Evolutionary conservation across 768 basidiomycete species (phyloP).

Genomic region (Suillus alpinus): DNA sequence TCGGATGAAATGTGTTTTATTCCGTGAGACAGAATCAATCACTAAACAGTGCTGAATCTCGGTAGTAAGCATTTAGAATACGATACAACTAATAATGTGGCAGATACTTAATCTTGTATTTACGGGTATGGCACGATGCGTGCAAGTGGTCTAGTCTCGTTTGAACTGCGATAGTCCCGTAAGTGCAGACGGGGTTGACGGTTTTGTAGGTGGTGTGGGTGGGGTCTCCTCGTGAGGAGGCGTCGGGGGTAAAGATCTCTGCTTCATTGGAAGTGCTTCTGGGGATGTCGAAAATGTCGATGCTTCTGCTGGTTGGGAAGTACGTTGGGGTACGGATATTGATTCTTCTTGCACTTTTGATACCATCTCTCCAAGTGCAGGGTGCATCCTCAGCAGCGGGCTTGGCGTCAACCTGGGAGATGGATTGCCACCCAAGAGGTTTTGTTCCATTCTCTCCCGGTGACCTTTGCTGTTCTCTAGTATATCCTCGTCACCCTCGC

Average conservation of each 20-base stretch:
- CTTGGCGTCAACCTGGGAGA: background rate
- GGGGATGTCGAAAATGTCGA: background rate
- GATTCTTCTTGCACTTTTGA: background rate
- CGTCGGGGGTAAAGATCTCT: background rate
- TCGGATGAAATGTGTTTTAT: background rate
- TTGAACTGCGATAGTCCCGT: background rate
- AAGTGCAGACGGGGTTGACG: background rate
- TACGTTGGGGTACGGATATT: background rate
- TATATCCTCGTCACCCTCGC: conserved; percentile 27
- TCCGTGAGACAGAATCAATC: background rate
- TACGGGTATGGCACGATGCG: background rate
- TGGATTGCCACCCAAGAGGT: background rate
- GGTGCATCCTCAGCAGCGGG: background rate
- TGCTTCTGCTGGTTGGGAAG: background rate
- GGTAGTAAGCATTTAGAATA: background rate
- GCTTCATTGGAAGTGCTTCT: background rate
- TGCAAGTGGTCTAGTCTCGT: background rate
- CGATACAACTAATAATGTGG: background rate
- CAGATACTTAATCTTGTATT: background rate
- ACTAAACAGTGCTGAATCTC: background rate
- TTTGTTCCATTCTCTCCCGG: background rate
- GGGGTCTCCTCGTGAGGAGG: background rate
- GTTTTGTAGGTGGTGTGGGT: background rate
- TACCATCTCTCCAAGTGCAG: conserved; percentile 3
- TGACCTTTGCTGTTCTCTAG: background rate